Evolutionary conservation across 83 land plant genomes (phyloP).

Genomic region (Isoetes engelmannii): DNA sequence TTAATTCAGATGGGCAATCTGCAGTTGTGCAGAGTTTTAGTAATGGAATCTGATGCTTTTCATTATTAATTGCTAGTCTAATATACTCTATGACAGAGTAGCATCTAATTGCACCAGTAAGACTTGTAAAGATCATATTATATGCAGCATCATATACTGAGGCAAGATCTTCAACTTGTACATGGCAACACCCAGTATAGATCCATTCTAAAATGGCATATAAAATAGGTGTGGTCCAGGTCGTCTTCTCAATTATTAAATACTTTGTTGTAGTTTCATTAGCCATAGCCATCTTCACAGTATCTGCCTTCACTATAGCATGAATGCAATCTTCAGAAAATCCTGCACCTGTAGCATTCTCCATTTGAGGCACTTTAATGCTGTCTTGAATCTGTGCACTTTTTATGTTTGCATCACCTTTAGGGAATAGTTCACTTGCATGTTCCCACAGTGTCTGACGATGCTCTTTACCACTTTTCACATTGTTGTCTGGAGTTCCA

Average conservation of each 20-base stretch:
- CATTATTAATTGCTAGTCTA: slow-evolving; percentile 1
- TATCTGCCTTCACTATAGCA: neutral
- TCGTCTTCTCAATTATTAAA: neutral
- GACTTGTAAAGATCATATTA: neutral
- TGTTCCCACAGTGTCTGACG: neutral
- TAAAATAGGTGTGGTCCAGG: slow-evolving; percentile 6
- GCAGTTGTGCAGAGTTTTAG: slow-evolving; percentile 3
- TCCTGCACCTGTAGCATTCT: neutral
- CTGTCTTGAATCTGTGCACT: neutral
- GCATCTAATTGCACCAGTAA: slow-evolving; percentile 5
- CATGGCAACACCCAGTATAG: slow-evolving; percentile 8
- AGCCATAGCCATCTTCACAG: neutral
- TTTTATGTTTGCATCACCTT: neutral
- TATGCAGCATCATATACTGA: slow-evolving; percentile 5
- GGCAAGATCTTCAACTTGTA: slow-evolving; percentile 5
- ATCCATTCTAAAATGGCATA: slow-evolving; percentile 13
- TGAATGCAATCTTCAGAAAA: too few relatives aligned
- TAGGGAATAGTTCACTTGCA: neutral
- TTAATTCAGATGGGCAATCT: neutral
- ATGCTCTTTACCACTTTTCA: too few relatives aligned
- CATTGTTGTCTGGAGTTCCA: too few relatives aligned
- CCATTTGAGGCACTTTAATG: neutral
- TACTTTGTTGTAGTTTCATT: neutral
- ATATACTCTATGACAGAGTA: neutral
- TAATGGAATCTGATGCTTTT: neutral